Base-by-base conservation (phyloP, 1,139 yeast species). In the Blastobotrys buckinghamii region DNA sequence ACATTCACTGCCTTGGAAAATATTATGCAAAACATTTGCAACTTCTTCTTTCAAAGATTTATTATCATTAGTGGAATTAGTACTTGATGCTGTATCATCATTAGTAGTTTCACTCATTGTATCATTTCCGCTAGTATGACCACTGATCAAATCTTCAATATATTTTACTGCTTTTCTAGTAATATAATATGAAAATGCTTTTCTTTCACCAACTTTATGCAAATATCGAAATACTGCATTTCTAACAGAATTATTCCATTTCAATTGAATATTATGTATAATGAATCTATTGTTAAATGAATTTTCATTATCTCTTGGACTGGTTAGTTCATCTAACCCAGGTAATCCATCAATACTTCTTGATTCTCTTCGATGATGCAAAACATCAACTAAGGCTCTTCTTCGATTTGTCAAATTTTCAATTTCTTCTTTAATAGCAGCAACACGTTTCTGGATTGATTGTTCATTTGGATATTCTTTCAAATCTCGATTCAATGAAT, bases 211-310 rank as follows among this genome's bases (percentile, higher is more conserved):
- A 9, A 82, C 73, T 45, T 78, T 73, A 52, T 82, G 84, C 35
- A 83, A 64, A 59, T 86, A 87, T 37, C 78, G 74, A 56, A 77
- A 72, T 48, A 88, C 70, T 33, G 78, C 73, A 55, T 85, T 79
- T 47, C 95, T 72, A 12, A 83, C 72, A 7, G 70, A 64, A 53
- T 84, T 83, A 62, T 84, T 82, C 96, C 97, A 89, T 56, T 81
- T 84, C 60, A 89, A 63, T 58, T 81, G 79, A 63, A 89, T 74
- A 56, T 84, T 82, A 59, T 89, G 95, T 30, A 90, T 72, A 53
- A 84, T 81, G 61, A 85, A 90, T 47, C 94, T 71, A 61, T 92
- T 90, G 55, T 81, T 83, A 67, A 81, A 88, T 15, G 47, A 29
- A 27, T 40, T 49, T 22, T 46, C 52, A 32, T 41, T 41, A 22